Conservation (phyloP, 1,139 yeast genomes). For the Zygosaccharomyces sapae region DNA sequence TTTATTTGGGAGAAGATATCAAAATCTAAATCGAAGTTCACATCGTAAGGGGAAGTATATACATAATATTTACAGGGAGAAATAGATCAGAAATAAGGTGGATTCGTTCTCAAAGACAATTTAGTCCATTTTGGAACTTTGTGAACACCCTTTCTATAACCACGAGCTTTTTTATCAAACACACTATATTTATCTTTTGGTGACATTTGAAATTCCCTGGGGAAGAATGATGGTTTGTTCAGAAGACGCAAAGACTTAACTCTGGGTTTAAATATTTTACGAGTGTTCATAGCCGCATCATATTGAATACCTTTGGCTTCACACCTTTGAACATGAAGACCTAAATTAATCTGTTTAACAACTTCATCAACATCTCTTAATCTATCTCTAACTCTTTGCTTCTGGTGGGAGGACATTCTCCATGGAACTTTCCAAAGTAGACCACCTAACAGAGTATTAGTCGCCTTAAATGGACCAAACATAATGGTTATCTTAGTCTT, state of each 20-base stretch:
- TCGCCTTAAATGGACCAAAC: conserved; percentile 79
- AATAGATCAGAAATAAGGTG: conserved; percentile 32
- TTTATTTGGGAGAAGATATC: conserved; percentile 31
- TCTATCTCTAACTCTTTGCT: conserved; percentile 77
- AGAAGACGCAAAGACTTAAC: conserved; percentile 27
- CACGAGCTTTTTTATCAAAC: conserved; percentile 66
- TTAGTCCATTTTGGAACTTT: conserved; percentile 89
- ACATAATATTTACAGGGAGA: conserved; percentile 7
- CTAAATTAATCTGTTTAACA: conserved; percentile 63
- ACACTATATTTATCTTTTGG: conserved; percentile 84
- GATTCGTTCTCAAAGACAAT: conserved; percentile 73
- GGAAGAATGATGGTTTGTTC: conserved; percentile 45
- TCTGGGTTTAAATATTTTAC: conserved; percentile 24
- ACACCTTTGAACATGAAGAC: conserved; percentile 45
- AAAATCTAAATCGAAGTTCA: conserved; percentile 4
- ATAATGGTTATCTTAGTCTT: conserved; percentile 35
- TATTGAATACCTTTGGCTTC: conserved; percentile 49
- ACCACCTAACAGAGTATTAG: conserved; percentile 69
- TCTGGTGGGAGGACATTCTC: conserved; percentile 77
- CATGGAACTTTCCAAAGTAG: conserved; percentile 79
- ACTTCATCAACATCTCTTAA: conserved; percentile 77
- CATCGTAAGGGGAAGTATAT: conserved; percentile 8
- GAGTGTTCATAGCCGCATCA: conserved; percentile 46
- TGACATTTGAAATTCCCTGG: conserved; percentile 76
- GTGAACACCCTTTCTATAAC: conserved; percentile 86